phyloP scores from a whole-genome alignment of 2,329 filamentous ascomycete species.

The Neurospora sp. region DNA sequence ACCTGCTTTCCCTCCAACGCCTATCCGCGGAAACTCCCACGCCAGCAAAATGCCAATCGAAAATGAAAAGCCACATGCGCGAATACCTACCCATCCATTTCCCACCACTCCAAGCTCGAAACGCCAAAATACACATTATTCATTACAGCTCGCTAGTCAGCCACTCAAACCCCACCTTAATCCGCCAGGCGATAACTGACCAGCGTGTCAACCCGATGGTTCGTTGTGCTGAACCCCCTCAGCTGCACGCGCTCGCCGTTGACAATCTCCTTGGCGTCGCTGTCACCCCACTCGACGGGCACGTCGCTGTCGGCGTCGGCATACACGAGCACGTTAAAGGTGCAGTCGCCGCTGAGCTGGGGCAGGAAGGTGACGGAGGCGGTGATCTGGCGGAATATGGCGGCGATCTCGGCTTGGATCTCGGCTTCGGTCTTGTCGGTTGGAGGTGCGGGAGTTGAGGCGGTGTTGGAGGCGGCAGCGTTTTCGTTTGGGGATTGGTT shows the following conservation, averaged over 20 bases:
- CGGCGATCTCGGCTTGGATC: slow-evolving; percentile 91
- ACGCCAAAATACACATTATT: background rate
- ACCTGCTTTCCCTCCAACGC: background rate
- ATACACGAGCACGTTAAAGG: slow-evolving; percentile 97
- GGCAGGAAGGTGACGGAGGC: slow-evolving; percentile 95
- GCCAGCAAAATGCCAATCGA: background rate
- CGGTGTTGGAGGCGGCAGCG: slow-evolving; percentile 34
- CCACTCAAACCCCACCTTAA: slow-evolving; percentile 13
- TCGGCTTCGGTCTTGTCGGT: slow-evolving; percentile 81
- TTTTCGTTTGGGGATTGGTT: slow-evolving; percentile 36
- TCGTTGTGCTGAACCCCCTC: slow-evolving; percentile 90
- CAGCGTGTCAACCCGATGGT: slow-evolving; percentile 85
- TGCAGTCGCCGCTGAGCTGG: slow-evolving; percentile 88
- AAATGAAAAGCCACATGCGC: background rate
- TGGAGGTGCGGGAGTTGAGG: slow-evolving; percentile 25
- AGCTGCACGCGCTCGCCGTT: slow-evolving; percentile 93
- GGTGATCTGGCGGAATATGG: slow-evolving; percentile 95
- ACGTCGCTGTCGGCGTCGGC: slow-evolving; percentile 95
- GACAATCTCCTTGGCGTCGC: slow-evolving; percentile 91
- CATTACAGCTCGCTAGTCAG: background rate
- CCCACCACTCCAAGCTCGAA: background rate
- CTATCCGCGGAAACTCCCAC: background rate
- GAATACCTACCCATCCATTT: background rate
- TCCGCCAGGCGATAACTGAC: slow-evolving; percentile 73
- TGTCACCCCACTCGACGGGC: slow-evolving; percentile 96